Evolutionary conservation across 2,329 filamentous ascomycete species (phyloP).

Genomic region (Fusarium denticulatum): DNA sequence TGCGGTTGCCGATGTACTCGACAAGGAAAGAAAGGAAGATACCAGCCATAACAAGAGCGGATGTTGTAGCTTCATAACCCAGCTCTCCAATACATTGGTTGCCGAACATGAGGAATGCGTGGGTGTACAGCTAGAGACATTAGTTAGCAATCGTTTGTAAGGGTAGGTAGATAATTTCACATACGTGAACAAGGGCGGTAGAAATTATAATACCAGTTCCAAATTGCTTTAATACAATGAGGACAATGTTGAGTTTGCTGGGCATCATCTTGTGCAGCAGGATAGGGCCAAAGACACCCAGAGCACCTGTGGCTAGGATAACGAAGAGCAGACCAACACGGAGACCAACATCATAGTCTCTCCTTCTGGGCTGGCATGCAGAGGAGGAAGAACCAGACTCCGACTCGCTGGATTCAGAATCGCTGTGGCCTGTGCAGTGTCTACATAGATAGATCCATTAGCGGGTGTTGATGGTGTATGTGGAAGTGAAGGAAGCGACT

Average conservation of each 20-base stretch:
- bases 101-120: constrained; percentile 76
- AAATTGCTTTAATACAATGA: constrained; percentile 76
- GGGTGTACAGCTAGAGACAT: constrained; percentile 71
- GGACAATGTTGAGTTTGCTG: constrained; percentile 58
- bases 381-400: constrained; percentile 41
- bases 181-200: constrained; percentile 74
- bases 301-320: constrained; percentile 72
- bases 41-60: constrained; percentile 78
- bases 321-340: constrained; percentile 78
- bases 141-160: neutral
- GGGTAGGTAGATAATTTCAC: constrained; percentile 31
- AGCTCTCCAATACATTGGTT: constrained; percentile 75
- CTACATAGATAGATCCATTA: constrained; percentile 43
- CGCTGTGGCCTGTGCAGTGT: constrained; percentile 66
- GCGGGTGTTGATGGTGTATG: neutral
- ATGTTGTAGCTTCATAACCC: constrained; percentile 73
- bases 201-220: constrained; percentile 78
- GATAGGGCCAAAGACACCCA: constrained; percentile 76
- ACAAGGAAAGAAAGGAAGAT: constrained; percentile 77
- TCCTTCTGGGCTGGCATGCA: constrained; percentile 57
- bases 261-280: constrained; percentile 68
- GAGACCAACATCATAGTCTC: constrained; percentile 73
- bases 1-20: constrained; percentile 72
- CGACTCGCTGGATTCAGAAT: constrained; percentile 36
- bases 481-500: constrained; percentile 41